Conservation (phyloP, 164 flowering plant species). For the Kalanchoe fedtschenkoi region DNA sequence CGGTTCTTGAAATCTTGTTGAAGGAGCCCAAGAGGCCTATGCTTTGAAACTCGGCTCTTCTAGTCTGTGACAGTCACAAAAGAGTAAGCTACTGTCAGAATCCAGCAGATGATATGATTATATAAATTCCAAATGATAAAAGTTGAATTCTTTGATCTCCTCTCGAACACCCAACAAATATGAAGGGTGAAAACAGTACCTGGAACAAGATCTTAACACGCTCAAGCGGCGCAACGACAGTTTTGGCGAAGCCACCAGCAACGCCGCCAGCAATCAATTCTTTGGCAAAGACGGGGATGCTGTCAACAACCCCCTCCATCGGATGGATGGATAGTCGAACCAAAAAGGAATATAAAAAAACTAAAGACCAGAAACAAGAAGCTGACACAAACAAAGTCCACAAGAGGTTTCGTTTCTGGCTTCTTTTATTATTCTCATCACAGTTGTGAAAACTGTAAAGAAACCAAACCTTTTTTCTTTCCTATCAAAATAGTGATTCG, state of each 20-base stretch:
- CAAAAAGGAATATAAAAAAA: too few species aligned
- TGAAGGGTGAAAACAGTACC: constrained; percentile 24
- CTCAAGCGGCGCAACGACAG: constrained; percentile 91
- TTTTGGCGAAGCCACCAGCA: constrained; percentile 85
- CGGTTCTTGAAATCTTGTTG: constrained; percentile 62
- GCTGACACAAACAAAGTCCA: too few species aligned
- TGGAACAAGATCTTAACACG: constrained; percentile 96
- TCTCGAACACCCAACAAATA: too few species aligned
- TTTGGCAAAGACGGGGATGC: constrained; percentile 69
- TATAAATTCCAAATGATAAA: too few species aligned
- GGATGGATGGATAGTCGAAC: too few species aligned
- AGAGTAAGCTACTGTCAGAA: background rate
- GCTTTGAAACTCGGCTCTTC: constrained; percentile 74
- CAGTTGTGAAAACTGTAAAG: too few species aligned
- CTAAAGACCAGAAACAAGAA: too few species aligned
- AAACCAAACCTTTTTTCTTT: too few species aligned
- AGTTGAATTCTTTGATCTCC: too few species aligned
- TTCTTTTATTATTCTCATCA: too few species aligned
- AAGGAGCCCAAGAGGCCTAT: constrained; percentile 67
- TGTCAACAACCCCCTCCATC: constrained; percentile 28
- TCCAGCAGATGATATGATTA: background rate
- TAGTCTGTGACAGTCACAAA: constrained; percentile 45
- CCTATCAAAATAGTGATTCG: too few species aligned
- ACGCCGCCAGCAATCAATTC: constrained; percentile 91
- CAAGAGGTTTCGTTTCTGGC: too few species aligned